Conservation (phyloP, 768 basidiomycete genomes). For the Boletus sp. region DNA sequence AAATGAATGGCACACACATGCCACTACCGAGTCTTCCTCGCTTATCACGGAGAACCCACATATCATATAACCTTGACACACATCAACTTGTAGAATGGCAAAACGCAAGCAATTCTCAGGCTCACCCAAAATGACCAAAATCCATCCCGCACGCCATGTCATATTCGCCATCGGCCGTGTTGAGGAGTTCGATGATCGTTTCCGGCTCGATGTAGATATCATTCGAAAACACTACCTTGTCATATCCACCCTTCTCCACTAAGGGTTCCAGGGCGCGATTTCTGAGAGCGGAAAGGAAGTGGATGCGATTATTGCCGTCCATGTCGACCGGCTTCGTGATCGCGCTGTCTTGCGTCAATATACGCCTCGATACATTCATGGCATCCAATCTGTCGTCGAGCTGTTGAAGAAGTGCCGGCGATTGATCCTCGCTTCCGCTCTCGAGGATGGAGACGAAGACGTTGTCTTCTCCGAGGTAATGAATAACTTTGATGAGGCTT, state of each 20-base stretch:
- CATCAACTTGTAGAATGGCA: neutral
- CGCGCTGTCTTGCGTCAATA: constrained; percentile 11
- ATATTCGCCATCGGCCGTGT: constrained; percentile 36
- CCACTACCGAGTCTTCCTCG: constrained; percentile 12
- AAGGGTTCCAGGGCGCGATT: constrained; percentile 43
- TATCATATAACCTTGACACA: constrained; percentile 19
- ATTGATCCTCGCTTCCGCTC: constrained; percentile 28
- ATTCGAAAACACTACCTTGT: constrained; percentile 41
- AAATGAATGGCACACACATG: constrained; percentile 2
- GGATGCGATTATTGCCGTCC: neutral
- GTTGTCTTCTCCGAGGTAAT: constrained; percentile 40
- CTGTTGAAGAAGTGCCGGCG: constrained; percentile 10
- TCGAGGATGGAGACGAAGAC: constrained; percentile 43
- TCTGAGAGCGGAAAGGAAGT: constrained; percentile 28
- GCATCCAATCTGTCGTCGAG: constrained; percentile 7
- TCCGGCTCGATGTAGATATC: constrained; percentile 42
- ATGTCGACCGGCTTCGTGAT: constrained; percentile 11
- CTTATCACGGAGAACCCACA: constrained; percentile 24
- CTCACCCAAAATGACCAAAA: constrained; percentile 33
- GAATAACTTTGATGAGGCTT: constrained; percentile 33
- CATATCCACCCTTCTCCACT: constrained; percentile 33
- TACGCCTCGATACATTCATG: constrained; percentile 16
- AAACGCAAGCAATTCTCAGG: constrained; percentile 9
- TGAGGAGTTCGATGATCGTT: constrained; percentile 37
- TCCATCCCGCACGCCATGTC: constrained; percentile 46